These are phyloP conservation scores for Hymenoscyphus repandus DNA, from an alignment of 2,329 filamentous ascomycete species.

Conservation along the genomic window DNA sequence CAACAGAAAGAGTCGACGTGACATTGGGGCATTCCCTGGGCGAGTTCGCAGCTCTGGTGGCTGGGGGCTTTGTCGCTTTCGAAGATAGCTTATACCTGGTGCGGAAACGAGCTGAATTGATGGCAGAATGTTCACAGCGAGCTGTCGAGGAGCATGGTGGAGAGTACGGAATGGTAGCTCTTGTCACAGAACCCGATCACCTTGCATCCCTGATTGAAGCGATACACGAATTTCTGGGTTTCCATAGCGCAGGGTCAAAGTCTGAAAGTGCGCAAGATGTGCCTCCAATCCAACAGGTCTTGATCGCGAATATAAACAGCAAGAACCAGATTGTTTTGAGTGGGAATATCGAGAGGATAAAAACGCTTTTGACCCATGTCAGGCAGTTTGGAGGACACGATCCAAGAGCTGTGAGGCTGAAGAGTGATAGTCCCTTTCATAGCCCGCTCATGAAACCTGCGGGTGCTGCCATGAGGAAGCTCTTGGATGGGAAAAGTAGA, in stretches of 20 bases:
- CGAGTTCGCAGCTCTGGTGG: conserved; percentile 87
- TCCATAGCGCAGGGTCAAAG: conserved; percentile 59
- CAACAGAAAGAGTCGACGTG: conserved; percentile 67
- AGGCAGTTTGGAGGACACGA: conserved; percentile 89
- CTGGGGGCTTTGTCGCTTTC: conserved; percentile 74
- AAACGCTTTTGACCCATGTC: conserved; percentile 75
- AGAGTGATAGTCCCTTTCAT: conserved; percentile 86
- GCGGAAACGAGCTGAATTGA: conserved; percentile 70
- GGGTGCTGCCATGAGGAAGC: conserved; percentile 62
- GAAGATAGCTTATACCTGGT: conserved; percentile 74
- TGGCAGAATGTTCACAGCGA: conserved; percentile 68
- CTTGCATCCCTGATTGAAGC: conserved; percentile 64
- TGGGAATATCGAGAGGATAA: conserved; percentile 78
- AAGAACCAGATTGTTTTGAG: conserved; percentile 95
- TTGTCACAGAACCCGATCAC: conserved; percentile 81
- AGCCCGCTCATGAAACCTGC: conserved; percentile 88
- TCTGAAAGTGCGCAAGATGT: conserved; percentile 62
- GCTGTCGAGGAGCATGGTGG: conserved; percentile 65
- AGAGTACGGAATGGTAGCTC: conserved; percentile 89
- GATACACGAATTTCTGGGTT: conserved; percentile 74
- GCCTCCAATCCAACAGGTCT: conserved; percentile 77
- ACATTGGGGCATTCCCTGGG: conserved; percentile 87
- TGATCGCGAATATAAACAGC: conserved; percentile 90
- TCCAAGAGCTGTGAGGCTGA: conserved; percentile 78
- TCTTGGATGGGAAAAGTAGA: conserved; percentile 57